Conservation (phyloP, 1,284 basidiomycete genomes). For the Porodaedalea pini region DNA sequence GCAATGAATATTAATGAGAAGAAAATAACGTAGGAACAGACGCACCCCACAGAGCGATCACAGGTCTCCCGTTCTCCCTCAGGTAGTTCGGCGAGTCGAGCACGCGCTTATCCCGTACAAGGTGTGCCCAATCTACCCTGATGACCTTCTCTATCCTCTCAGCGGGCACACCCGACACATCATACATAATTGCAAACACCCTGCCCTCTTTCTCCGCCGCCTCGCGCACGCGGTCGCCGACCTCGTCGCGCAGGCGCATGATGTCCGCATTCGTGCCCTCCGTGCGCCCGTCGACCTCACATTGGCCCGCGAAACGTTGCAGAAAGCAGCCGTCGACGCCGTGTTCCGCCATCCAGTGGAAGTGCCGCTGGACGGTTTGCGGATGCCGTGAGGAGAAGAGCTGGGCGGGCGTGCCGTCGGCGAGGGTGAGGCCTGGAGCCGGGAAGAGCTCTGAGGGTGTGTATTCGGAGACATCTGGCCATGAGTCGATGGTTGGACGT, state of each 20-base stretch:
- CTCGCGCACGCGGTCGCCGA: slow-evolving; percentile 63
- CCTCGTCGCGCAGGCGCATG: slow-evolving; percentile 61
- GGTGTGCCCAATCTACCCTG: slow-evolving; percentile 65
- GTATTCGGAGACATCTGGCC: slow-evolving; percentile 72
- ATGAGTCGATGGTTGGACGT: slow-evolving; percentile 64
- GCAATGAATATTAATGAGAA: background rate
- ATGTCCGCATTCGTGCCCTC: slow-evolving; percentile 49
- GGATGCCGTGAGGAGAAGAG: slow-evolving; percentile 74
- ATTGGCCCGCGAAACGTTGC: slow-evolving; percentile 67
- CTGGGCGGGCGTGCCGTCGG: slow-evolving; percentile 52
- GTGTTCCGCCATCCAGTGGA: slow-evolving; percentile 78
- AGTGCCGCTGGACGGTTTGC: slow-evolving; percentile 70
- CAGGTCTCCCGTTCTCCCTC: slow-evolving; percentile 59
- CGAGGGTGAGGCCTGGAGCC: slow-evolving; percentile 56
- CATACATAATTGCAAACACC: slow-evolving; percentile 81
- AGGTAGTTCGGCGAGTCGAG: slow-evolving; percentile 70
- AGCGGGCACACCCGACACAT: slow-evolving; percentile 62
- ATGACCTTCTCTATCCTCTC: slow-evolving; percentile 57
- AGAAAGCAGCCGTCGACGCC: slow-evolving; percentile 74
- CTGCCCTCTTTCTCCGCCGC: slow-evolving; percentile 73
- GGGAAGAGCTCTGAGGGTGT: slow-evolving; percentile 64
- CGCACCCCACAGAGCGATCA: slow-evolving; percentile 67
- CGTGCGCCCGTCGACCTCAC: slow-evolving; percentile 43
- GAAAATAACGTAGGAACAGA: slow-evolving; percentile 4
- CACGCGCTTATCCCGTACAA: slow-evolving; percentile 54